phyloP scores from a whole-genome alignment of 495 filamentous ascomycete species.

The Xylaria telfairii region DNA sequence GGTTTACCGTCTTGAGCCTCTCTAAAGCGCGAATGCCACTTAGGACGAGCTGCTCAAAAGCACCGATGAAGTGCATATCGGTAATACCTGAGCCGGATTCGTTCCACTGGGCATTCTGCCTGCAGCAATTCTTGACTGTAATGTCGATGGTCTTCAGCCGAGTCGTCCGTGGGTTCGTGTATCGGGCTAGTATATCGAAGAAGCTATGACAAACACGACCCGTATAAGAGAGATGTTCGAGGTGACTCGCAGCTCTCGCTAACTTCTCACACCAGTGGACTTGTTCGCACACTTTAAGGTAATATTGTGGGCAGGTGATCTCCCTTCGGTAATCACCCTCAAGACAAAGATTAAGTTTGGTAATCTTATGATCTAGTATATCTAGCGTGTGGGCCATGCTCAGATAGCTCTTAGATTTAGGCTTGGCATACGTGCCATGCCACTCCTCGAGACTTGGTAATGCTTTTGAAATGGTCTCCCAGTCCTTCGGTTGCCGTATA shows the following conservation, averaged over 20 bases:
- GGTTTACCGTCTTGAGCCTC: conserved; percentile 57
- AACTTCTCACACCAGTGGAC: conserved; percentile 63
- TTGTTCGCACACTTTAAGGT: conserved; percentile 57
- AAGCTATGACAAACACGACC: conserved; percentile 69
- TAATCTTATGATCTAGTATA: conserved; percentile 58
- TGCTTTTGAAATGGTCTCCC: conserved; percentile 61
- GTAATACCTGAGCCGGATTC: conserved; percentile 69
- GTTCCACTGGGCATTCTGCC: conserved; percentile 56
- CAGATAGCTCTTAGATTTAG: conserved; percentile 69
- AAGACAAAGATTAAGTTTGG: conserved; percentile 67
- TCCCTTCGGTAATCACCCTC: conserved; percentile 71
- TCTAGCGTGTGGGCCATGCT: conserved; percentile 66
- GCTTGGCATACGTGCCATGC: conserved; percentile 73
- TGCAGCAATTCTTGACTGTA: conserved; percentile 72
- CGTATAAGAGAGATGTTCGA: conserved; percentile 71
- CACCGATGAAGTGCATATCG: conserved; percentile 68
- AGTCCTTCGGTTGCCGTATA: conserved; percentile 69
- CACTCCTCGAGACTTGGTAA: conserved; percentile 71
- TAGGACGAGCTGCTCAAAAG: conserved; percentile 69
- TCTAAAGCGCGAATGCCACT: conserved; percentile 63
- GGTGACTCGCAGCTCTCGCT: conserved; percentile 58
- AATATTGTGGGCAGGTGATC: conserved; percentile 58
- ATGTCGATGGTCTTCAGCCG: conserved; percentile 70
- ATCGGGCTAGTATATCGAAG: conserved; percentile 54
- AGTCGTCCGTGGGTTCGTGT: conserved; percentile 47